phyloP scores from a whole-genome alignment of 2,329 filamentous ascomycete species.

The Exutisphaerella laricina region DNA sequence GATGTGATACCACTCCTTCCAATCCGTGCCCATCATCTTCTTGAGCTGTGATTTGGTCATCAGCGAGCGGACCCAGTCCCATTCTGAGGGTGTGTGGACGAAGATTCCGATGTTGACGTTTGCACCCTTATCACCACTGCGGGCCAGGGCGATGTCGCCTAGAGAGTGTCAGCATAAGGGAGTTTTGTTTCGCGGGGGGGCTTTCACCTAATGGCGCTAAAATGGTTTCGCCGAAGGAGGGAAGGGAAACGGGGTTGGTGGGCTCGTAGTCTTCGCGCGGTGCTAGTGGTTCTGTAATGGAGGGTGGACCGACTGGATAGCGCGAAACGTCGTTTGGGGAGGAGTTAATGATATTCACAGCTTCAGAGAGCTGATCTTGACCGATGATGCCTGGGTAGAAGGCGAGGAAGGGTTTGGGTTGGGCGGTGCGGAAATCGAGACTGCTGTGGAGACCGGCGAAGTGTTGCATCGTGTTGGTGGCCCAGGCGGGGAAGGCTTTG shows the following conservation, averaged over 20 bases:
- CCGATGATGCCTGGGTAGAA: conserved; percentile 22
- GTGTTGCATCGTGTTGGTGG: conserved; percentile 23
- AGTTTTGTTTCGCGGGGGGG: too few species aligned
- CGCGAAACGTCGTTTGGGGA: conserved; percentile 8
- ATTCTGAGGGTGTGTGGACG: conserved; percentile 29
- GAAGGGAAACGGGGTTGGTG: conserved; percentile 26
- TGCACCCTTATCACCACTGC: conserved; percentile 28
- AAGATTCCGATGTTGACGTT: conserved; percentile 35
- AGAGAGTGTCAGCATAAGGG: conserved; percentile 19
- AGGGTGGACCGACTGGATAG: conserved; percentile 23
- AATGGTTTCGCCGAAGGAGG: conserved; percentile 24
- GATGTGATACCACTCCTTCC: conserved; percentile 26
- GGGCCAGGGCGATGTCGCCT: conserved; percentile 28
- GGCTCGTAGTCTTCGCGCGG: conserved; percentile 30
- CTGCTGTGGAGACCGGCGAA: conserved; percentile 24
- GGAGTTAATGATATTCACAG: conserved; percentile 20
- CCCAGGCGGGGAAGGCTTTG: conserved; percentile 18
- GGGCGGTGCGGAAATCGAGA: conserved; percentile 21
- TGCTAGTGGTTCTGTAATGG: conserved; percentile 16
- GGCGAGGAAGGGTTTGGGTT: conserved; percentile 22
- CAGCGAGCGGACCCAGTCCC: conserved; percentile 26
- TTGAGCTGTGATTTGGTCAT: conserved; percentile 21
- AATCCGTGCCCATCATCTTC: conserved; percentile 25
- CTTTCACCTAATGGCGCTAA: conserved; percentile 21
- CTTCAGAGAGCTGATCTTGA: conserved; percentile 20